Base-by-base conservation (phyloP, 768 basidiomycete species). In the Termitomyces sp. region DNA sequence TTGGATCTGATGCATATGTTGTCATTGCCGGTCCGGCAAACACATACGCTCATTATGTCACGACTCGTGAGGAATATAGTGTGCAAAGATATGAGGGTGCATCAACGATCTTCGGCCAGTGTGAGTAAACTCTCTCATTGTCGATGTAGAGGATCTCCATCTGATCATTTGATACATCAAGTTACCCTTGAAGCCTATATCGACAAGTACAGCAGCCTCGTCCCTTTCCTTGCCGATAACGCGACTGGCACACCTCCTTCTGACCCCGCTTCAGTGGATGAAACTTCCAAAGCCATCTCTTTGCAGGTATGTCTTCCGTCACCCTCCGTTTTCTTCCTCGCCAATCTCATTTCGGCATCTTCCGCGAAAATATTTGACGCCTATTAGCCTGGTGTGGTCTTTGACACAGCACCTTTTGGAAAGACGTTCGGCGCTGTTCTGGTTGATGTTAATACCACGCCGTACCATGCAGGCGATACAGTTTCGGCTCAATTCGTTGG, bases 11-110 rank as follows among this genome's bases (percentile, higher is more conserved):
- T 62, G 88, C 87, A 4, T 87, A 89, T 62, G 87, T 92, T 59
- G 88, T 91, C 53, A 72, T 91, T 55, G 86, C 87, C 14, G 91
- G 89, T 14, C 91, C 91, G n/a, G 89, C 88, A 5, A 92, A 91
- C 62, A 86, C 88, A 5, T 92, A 92, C 65, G 82, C 76, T 0
- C 89, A 91, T 71, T 89, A 91, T 67, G 77, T 90, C 52, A 74
- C 88, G 2, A 91, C 88, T 30, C 77, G 73, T 10, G 88, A 92
- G 69, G 89, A 90, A 69, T 91, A 89, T 67, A 71, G 77, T 24
- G 72, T 88, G 14, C 91, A 92, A 69, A 79, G 91, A 50, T 91
- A 91, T 63, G 91, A 92, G 71, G 91, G 89, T 50, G 89, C 88
- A 0, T 91, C 89, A 44, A 91, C 88, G 9, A 77, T 91, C 45